These are phyloP conservation scores for Cladophialophora psammophila DNA, from an alignment of 2,329 filamentous ascomycete genomes.

Conservation along the genomic window DNA sequence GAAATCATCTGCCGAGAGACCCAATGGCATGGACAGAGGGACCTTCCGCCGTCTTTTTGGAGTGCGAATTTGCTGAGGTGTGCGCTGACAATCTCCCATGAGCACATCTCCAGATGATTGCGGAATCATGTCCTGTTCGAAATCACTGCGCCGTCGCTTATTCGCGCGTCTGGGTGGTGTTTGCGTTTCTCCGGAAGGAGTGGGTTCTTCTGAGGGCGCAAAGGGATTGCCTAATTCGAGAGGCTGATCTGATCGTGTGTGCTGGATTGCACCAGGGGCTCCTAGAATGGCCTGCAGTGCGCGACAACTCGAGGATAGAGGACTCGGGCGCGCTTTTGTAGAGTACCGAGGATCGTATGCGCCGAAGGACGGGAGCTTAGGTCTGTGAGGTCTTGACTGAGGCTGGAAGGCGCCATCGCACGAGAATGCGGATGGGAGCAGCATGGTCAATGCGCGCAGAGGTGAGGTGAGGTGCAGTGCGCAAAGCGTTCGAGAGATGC, in stretches of 20 bases:
- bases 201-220: constrained; percentile 19
- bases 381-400: constrained; percentile 29
- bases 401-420: constrained; percentile 48
- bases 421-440: constrained; percentile 55
- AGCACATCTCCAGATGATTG: constrained; percentile 35
- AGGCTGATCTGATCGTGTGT: constrained; percentile 43
- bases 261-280: constrained; percentile 41
- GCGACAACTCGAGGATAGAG: constrained; percentile 43
- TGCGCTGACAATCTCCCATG: constrained; percentile 33
- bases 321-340: constrained; percentile 50
- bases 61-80: constrained; percentile 43
- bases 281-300: constrained; percentile 41
- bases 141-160: constrained; percentile 49
- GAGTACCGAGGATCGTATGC: constrained; percentile 47
- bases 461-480: constrained; percentile 22
- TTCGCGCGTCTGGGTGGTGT: constrained; percentile 46
- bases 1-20: constrained; percentile 54
- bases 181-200: constrained; percentile 36
- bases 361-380: constrained; percentile 45
- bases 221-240: constrained; percentile 43
- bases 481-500: constrained; percentile 19
- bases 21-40: constrained; percentile 54
- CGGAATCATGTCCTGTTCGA: constrained; percentile 41
- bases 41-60: constrained; percentile 54
- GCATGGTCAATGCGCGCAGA: constrained; percentile 43